A percentile compares a stretch with the other conserved stretches of the same genome.
phyloP scores from a whole-genome alignment of 106 monocot genomes.

The Acanthochlamys bracteata region DNA sequence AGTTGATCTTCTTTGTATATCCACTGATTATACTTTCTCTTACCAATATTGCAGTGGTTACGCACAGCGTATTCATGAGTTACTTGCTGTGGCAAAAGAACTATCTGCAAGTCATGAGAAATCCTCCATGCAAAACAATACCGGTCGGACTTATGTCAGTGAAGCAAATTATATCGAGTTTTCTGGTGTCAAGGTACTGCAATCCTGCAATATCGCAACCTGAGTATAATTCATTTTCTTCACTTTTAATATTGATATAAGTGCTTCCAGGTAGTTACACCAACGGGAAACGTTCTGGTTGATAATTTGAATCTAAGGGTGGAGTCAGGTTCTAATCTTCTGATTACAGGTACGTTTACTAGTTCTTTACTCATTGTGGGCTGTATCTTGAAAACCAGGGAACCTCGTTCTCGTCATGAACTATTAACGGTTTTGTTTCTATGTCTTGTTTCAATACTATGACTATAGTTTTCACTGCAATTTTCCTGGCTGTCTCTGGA shows the following conservation, averaged over 20 bases:
- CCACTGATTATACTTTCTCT: too few relatives aligned
- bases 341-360: conserved; percentile 69
- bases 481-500: too few relatives aligned
- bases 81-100: conserved; percentile 72
- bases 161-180: conserved; percentile 96
- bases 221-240: too few relatives aligned
- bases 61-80: conserved; percentile 93
- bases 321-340: conserved; percentile 92
- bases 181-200: conserved; percentile 88
- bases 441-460: too few relatives aligned
- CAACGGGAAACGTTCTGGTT: conserved; percentile 85
- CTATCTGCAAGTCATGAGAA: conserved; percentile 46
- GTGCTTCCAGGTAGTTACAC: conserved; percentile 89
- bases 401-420: too few relatives aligned
- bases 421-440: too few relatives aligned
- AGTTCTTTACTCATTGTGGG: neutral
- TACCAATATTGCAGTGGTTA: conserved; percentile 99
- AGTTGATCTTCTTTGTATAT: too few relatives aligned
- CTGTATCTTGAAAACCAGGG: too few relatives aligned
- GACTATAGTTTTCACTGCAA: too few relatives aligned
- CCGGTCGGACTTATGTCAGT: conserved; percentile 56
- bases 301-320: conserved; percentile 75
- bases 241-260: too few relatives aligned
- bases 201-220: too few relatives aligned
- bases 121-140: conserved; percentile 31